These are phyloP conservation scores for Boletellus sp. DNA, from an alignment of 1,284 basidiomycete genomes.

Conservation along the genomic window DNA sequence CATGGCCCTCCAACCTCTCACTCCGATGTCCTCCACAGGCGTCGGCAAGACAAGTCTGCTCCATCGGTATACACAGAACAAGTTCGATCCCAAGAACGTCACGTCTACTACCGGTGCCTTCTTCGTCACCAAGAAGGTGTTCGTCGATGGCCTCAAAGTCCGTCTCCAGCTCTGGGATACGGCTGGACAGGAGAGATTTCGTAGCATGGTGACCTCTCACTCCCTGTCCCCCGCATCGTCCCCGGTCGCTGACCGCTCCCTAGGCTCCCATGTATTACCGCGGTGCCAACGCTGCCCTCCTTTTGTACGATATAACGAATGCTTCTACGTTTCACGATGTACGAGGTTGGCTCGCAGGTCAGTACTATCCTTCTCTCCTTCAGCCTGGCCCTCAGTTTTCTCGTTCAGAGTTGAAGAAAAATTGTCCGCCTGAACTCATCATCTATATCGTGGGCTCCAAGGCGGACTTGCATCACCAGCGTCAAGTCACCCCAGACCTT, in stretches of 20 bases:
- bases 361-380: not conserved
- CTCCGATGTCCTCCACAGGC: constrained; percentile 42
- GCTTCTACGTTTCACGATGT: constrained; percentile 87
- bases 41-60: constrained; percentile 95
- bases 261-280: constrained; percentile 99
- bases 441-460: constrained; percentile 93
- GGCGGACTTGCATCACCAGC: constrained; percentile 67
- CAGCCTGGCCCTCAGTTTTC: constrained; percentile 10
- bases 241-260: constrained; percentile 12
- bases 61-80: constrained; percentile 88
- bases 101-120: constrained; percentile 93
- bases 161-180: constrained; percentile 91
- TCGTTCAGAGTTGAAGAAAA: constrained; percentile 78
- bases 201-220: constrained; percentile 74
- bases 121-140: constrained; percentile 92
- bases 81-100: constrained; percentile 81
- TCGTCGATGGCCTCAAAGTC: constrained; percentile 84
- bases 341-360: constrained; percentile 89
- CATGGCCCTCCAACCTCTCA: constrained; percentile 7
- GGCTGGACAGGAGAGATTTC: constrained; percentile 95
- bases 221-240: constrained; percentile 13
- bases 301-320: constrained; percentile 97
- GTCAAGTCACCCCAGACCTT: constrained; percentile 75
- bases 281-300: constrained; percentile 92
- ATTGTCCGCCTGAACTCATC: constrained; percentile 78